Conservation (phyloP, 2,329 filamentous ascomycete species). For the Xylaria polymorpha region DNA sequence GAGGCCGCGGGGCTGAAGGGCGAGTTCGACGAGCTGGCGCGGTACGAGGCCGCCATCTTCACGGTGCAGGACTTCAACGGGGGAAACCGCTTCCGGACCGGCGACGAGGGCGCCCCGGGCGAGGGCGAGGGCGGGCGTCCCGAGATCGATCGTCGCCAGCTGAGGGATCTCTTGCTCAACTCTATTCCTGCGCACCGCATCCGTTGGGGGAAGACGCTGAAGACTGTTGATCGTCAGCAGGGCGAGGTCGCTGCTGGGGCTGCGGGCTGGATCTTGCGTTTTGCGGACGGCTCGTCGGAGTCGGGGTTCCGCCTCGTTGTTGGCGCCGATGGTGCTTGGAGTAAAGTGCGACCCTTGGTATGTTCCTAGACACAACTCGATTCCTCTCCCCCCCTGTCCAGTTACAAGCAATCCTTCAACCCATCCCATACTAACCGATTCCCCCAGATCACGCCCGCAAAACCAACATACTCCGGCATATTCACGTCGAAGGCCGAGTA, state of each 20-base stretch:
- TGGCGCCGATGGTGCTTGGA: slow-evolving; percentile 55
- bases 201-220: slow-evolving; percentile 36
- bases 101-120: neutral
- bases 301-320: slow-evolving; percentile 50
- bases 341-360: slow-evolving; percentile 48
- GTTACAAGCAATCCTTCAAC: neutral
- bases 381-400: neutral
- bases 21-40: slow-evolving; percentile 41
- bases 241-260: neutral
- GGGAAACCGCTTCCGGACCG: neutral
- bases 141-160: slow-evolving; percentile 41
- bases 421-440: slow-evolving; percentile 1
- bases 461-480: slow-evolving; percentile 34
- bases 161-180: slow-evolving; percentile 38
- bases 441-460: slow-evolving; percentile 29
- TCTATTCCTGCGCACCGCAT: slow-evolving; percentile 31
- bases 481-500: slow-evolving; percentile 28
- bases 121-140: slow-evolving; percentile 25
- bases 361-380: too few relatives aligned
- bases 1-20: slow-evolving; percentile 44
- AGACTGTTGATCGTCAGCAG: slow-evolving; percentile 43
- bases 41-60: slow-evolving; percentile 38
- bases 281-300: slow-evolving; percentile 30
- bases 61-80: slow-evolving; percentile 29
- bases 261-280: slow-evolving; percentile 19